These are phyloP conservation scores for Penicillium desertorum DNA, from an alignment of 495 filamentous ascomycete genomes.

Conservation along the genomic window DNA sequence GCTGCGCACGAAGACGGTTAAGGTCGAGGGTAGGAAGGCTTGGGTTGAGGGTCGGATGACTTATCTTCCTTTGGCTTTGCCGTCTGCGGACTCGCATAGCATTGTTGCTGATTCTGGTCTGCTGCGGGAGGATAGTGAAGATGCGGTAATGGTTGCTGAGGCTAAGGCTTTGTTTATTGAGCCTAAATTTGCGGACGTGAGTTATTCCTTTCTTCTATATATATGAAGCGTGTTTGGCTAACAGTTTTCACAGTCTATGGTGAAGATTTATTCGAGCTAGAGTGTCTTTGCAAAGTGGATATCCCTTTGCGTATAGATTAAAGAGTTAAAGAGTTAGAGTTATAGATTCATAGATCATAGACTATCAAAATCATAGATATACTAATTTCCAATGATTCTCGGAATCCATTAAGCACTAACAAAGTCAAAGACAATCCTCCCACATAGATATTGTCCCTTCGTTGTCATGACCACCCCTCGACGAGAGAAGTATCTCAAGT, in stretches of 20 bases:
- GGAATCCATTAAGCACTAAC: too few relatives aligned
- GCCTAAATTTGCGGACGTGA: conserved; percentile 74
- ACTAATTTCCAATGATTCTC: too few relatives aligned
- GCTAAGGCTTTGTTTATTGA: conserved; percentile 85
- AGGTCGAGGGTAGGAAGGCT: conserved; percentile 43
- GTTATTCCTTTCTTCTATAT: conserved; percentile 7
- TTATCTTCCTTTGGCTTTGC: conserved; percentile 27
- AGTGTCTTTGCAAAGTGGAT: not conserved
- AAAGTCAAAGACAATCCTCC: conserved; percentile 8
- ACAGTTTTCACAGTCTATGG: conserved; percentile 37
- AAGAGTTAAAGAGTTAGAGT: conserved; percentile 7
- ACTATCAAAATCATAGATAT: not conserved
- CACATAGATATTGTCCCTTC: not conserved
- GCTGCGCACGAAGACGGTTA: conserved; percentile 50
- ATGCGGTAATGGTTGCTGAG: conserved; percentile 64
- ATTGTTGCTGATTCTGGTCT: conserved; percentile 17
- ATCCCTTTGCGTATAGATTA: not conserved
- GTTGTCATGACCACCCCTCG: conserved; percentile 1
- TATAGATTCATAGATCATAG: not conserved
- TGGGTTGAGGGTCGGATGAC: conserved; percentile 42
- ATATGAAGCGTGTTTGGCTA: conserved; percentile 10
- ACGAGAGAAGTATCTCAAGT: not conserved
- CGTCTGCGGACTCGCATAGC: conserved; percentile 1
- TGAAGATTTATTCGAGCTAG: conserved; percentile 37
- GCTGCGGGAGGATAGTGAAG: conserved; percentile 46